Base-by-base conservation (phyloP, 176 grass and related monocot genomes). In the Bonia amplexicaulis region DNA sequence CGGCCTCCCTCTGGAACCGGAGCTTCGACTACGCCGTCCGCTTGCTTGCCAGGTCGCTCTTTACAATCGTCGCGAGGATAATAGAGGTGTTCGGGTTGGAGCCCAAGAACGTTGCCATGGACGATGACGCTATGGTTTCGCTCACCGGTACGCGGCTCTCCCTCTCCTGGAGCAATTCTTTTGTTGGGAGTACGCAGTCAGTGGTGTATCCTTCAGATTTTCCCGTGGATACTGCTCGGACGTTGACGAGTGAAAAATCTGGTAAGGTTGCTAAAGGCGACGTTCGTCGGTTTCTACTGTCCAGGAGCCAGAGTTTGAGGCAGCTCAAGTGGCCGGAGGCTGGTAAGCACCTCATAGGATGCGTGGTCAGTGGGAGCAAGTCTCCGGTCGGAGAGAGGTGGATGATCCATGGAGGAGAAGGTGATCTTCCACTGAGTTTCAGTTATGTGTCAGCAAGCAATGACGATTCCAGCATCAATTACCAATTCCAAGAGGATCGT, bases 1-100 rank as follows among this genome's bases (percentile, higher is more conserved):
- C 73, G 14, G 87, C 76, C 26, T 97, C 92, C 25, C 89, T 97
- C 4, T 97, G 92, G 79, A 53, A 42, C 78, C 82, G 90, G 12
- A 91, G 23, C 66, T 82, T 91, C 74, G 95, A 97, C 83, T 94
- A 93, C 81, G 85, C 84, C 37, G 65, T 94, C 16, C 92, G 92
- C 1, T 82, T 97, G n/a, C 88, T 97, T 52, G 92, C 69, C 73
- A 68, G 95, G n/a, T 89, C 95, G 68, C 69, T 94, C 81, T 97
- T 94, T 88, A 92, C 95, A 55, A 86, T 97, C 78, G 77, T 89
- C 12, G 74, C 69, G 0, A 86, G 95, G 71, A 82, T 97, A 78
- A 55, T 87, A 2, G 65, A 84, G 13, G 86, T 89, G 54, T 94
- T 97, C 82, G 81, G 57, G 41, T 33, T 91, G 7, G 81, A 92